phyloP scores from a whole-genome alignment of 768 basidiomycete genomes.

The Naganishia antarctica region DNA sequence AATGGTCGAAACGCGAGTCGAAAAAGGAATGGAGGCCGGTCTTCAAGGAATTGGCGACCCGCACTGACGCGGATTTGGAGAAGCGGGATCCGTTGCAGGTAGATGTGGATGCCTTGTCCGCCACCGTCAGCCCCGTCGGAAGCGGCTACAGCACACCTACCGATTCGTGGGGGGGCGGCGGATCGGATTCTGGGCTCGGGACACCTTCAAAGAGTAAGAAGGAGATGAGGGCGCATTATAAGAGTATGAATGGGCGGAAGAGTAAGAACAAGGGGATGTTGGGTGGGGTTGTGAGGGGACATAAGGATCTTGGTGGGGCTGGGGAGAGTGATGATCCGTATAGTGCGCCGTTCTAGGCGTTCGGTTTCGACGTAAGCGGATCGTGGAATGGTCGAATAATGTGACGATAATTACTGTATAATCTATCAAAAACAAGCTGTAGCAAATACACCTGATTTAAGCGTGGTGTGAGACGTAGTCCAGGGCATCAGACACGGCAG shows the following conservation, averaged over 20 bases:
- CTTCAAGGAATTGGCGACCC: slow-evolving; percentile 43
- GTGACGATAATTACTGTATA: too few relatives aligned
- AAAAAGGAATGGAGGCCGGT: slow-evolving; percentile 76
- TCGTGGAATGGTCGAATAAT: too few relatives aligned
- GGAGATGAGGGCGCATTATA: slow-evolving; percentile 88
- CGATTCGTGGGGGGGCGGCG: slow-evolving; percentile 38
- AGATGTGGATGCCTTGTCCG: slow-evolving; percentile 22
- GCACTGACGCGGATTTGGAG: slow-evolving; percentile 37
- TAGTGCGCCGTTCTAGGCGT: slow-evolving; percentile 43
- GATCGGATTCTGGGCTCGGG: slow-evolving; percentile 52
- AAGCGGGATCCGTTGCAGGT: slow-evolving; percentile 38
- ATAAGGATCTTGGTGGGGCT: slow-evolving; percentile 77
- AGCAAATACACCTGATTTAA: too few relatives aligned
- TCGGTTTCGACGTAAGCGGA: too few relatives aligned
- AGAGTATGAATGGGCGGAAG: slow-evolving; percentile 81
- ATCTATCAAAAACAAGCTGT: too few relatives aligned
- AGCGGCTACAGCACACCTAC: slow-evolving; percentile 38
- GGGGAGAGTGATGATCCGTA: slow-evolving; percentile 47
- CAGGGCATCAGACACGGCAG: too few relatives aligned
- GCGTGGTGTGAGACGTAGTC: too few relatives aligned
- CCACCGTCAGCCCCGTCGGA: not conserved
- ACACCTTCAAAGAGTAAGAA: slow-evolving; percentile 62
- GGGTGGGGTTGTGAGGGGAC: slow-evolving; percentile 53
- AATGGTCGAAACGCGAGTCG: slow-evolving; percentile 91
- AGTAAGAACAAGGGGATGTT: slow-evolving; percentile 68